Percentiles rank a stretch among this genome's conserved stretches.
phyloP scores from a whole-genome alignment of 2,329 filamentous ascomycete species.

The Daldinia sp. region DNA sequence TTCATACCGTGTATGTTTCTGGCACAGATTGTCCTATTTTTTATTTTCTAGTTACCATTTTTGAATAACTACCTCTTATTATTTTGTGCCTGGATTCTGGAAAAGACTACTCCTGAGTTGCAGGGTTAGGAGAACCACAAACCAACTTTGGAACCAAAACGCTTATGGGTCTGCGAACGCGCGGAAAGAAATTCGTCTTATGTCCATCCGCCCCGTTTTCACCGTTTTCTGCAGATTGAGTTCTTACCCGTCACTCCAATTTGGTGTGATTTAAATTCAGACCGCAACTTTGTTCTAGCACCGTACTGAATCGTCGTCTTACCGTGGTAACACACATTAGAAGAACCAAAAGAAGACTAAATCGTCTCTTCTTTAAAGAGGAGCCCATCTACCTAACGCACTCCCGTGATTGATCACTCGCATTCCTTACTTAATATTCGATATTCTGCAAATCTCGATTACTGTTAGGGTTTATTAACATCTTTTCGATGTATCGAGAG shows the following conservation, averaged over 20 bases:
- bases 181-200: conserved; percentile 25
- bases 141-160: conserved; percentile 27
- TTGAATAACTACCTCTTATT: conserved; percentile 3
- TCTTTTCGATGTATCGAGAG: conserved; percentile 27
- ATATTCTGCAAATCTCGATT: neutral
- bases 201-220: conserved; percentile 36
- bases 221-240: conserved; percentile 33
- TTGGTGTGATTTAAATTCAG: conserved; percentile 37
- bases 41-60: conserved; percentile 18
- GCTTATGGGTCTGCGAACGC: conserved; percentile 22
- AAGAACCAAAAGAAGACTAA: conserved; percentile 3
- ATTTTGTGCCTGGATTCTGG: neutral
- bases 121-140: conserved; percentile 3
- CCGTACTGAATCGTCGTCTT: conserved; percentile 25
- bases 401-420: conserved; percentile 10
- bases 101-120: conserved; percentile 20
- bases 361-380: conserved; percentile 10
- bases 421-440: conserved; percentile 7
- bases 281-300: conserved; percentile 42
- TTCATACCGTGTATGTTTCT: conserved; percentile 26
- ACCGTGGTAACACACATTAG: conserved; percentile 16
- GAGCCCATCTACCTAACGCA: neutral
- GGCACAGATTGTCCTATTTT: conserved; percentile 12
- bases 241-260: conserved; percentile 29
- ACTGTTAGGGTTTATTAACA: neutral